Evolutionary conservation across 257 asterid species (phyloP), one percentile per base, ranked within the genome.

Genomic region (Ballota nigra): DNA sequence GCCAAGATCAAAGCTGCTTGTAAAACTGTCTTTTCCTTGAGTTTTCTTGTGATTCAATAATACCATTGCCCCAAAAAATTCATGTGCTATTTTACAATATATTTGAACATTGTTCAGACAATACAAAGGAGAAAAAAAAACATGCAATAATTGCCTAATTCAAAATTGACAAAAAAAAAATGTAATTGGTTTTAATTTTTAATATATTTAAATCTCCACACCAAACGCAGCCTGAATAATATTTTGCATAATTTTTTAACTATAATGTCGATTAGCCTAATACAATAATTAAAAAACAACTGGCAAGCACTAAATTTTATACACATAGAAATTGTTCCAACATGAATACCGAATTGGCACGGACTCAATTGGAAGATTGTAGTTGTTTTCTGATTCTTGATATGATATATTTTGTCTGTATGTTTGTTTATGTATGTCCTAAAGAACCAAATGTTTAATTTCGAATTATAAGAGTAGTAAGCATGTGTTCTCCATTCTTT

Each of bases 21-120:
- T 38, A 70, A 75, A 29, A 49, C 4, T 75, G 75, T 75, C 70
- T 64, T 77, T 69, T 76, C 62, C 36, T 70, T 63, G 2, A 70
- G 8, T 63, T 71, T 70, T 56, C 73, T 64, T 76, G 76, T 64
- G 58, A 76, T 76, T 76, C 68, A 31, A 75, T 61, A 31, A 75
- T 61, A 34, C 10, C 65, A 23, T n/a, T 6, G 22, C 55, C 55
- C 55, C 55, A 16, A 47, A 47, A 47, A 5, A 47, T 47, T 47
- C 55, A n/a, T 47, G 53, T 45, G 53, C 26, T 61, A 5, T 5
- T 72, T 60, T 12, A 41, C 38, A n/a, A 28, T 16, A 24, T 40
- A 6, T 59, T 71, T 43, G 24, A 6, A 71, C 28, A 7, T 70
- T 38, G n/a, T 70, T 55, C 53, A 29, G n/a, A 12, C 15, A 2